phyloP scores from a whole-genome alignment of 306 rosid genomes.

The Datisca glomerata region DNA sequence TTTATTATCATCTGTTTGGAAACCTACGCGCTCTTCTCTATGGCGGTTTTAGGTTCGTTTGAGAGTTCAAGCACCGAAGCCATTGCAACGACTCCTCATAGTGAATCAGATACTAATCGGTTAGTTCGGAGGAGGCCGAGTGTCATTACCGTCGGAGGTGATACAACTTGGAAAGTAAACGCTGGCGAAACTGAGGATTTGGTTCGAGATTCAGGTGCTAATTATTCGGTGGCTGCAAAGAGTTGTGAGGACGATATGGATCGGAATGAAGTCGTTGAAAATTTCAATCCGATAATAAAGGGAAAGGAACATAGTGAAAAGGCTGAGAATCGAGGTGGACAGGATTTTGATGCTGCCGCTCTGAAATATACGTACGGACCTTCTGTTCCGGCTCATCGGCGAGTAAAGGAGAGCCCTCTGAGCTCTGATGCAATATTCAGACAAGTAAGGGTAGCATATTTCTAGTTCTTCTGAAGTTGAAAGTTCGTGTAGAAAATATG shows the following conservation, averaged over 20 bases:
- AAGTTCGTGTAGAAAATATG: too few relatives aligned
- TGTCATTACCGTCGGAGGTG: slow-evolving; percentile 11
- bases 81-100: slow-evolving; percentile 3
- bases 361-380: slow-evolving; percentile 43
- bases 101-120: slow-evolving; percentile 30
- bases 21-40: slow-evolving; percentile 8
- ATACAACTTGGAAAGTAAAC: slow-evolving; percentile 17
- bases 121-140: slow-evolving; percentile 36
- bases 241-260: slow-evolving; percentile 18
- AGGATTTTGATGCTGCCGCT: slow-evolving; percentile 16
- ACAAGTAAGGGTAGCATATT: slow-evolving; percentile 42
- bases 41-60: slow-evolving; percentile 44
- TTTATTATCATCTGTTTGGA: neutral
- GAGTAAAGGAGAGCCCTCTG: slow-evolving; percentile 76
- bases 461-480: too few relatives aligned
- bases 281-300: slow-evolving; percentile 1
- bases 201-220: slow-evolving; percentile 21
- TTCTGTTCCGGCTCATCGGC: slow-evolving; percentile 71
- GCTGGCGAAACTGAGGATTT: slow-evolving; percentile 16
- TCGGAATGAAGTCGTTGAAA: slow-evolving; percentile 19
- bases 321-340: slow-evolving; percentile 10
- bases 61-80: slow-evolving; percentile 15
- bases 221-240: slow-evolving; percentile 17
- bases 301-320: slow-evolving; percentile 13
- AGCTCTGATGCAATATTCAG: slow-evolving; percentile 77